Evolutionary conservation across 768 basidiomycete genomes (phyloP).

Genomic region (Chlorophyllum brunneum): DNA sequence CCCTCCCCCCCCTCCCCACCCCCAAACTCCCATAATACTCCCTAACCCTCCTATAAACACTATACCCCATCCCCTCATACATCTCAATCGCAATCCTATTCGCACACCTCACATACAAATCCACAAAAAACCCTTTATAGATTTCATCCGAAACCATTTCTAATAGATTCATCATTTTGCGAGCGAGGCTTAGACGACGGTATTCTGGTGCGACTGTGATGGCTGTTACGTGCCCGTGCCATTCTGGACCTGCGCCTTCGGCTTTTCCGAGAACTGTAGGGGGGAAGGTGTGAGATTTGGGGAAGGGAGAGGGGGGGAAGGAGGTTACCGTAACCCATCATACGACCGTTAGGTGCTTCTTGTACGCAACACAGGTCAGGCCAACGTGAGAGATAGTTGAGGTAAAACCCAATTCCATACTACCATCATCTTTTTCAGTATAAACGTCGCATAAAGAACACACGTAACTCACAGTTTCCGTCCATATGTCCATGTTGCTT

Average conservation of each 20-base stretch:
- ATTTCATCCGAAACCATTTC: conserved; percentile 80
- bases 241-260: conserved; percentile 70
- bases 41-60: conserved; percentile 84
- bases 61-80: conserved; percentile 93
- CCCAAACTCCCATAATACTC: conserved; percentile 87
- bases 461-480: conserved; percentile 75
- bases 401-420: conserved; percentile 88
- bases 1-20: conserved; percentile 68
- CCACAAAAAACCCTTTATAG: conserved; percentile 88
- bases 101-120: conserved; percentile 90
- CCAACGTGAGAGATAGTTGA: conserved; percentile 87
- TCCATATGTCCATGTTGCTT: conserved; percentile 95
- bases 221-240: conserved; percentile 95
- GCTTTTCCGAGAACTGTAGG: conserved; percentile 89
- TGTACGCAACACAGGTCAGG: conserved; percentile 86
- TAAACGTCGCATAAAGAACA: background rate
- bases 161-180: conserved; percentile 81
- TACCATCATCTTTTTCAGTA: conserved; percentile 22
- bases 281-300: conserved; percentile 1
- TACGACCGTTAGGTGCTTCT: conserved; percentile 72
- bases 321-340: conserved; percentile 90
- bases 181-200: conserved; percentile 82
- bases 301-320: conserved; percentile 1
- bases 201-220: conserved; percentile 93
- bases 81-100: conserved; percentile 82